A percentile compares a stretch with the other conserved stretches of the same genome.
Evolutionary conservation across 805 yeast genomes (phyloP).

Genomic region (Kazachstania taianensis): DNA sequence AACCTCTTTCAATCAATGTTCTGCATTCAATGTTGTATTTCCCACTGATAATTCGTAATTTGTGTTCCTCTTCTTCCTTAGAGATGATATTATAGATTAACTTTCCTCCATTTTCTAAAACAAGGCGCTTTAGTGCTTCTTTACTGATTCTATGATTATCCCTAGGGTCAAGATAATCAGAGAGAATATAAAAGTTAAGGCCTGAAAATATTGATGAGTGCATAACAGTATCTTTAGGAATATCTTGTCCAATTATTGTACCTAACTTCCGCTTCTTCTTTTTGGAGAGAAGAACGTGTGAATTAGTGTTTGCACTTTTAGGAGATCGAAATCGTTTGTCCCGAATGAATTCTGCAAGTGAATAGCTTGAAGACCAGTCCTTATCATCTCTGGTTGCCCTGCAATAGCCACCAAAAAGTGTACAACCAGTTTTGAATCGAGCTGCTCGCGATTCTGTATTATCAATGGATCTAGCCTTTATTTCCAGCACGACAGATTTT

Average conservation of each 20-base stretch:
- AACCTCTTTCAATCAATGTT: conserved; percentile 36
- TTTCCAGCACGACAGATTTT: conserved; percentile 68
- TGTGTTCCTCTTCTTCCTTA: conserved; percentile 7
- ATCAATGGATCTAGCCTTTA: conserved; percentile 70
- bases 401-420: conserved; percentile 71
- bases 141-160: conserved; percentile 21
- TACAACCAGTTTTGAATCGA: conserved; percentile 53
- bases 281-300: conserved; percentile 9
- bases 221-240: conserved; percentile 4
- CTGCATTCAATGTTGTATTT: conserved; percentile 32
- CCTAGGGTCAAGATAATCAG: conserved; percentile 34
- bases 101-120: conserved; percentile 43
- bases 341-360: conserved; percentile 38
- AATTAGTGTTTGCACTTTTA: conserved; percentile 7
- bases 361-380: conserved; percentile 42
- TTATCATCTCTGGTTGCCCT: conserved; percentile 61
- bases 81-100: conserved; percentile 31
- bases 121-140: conserved; percentile 30
- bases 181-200: conserved; percentile 40
- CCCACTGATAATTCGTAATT: conserved; percentile 30
- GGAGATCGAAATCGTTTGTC: conserved; percentile 2
- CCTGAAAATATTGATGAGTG: conserved; percentile 34
- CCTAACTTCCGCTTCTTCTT: conserved; percentile 23
- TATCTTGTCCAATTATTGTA: conserved; percentile 7
- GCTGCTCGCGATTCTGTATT: conserved; percentile 32